These are phyloP conservation scores for Amanita muscaria DNA, from an alignment of 768 basidiomycete species.

Conservation along the genomic window DNA sequence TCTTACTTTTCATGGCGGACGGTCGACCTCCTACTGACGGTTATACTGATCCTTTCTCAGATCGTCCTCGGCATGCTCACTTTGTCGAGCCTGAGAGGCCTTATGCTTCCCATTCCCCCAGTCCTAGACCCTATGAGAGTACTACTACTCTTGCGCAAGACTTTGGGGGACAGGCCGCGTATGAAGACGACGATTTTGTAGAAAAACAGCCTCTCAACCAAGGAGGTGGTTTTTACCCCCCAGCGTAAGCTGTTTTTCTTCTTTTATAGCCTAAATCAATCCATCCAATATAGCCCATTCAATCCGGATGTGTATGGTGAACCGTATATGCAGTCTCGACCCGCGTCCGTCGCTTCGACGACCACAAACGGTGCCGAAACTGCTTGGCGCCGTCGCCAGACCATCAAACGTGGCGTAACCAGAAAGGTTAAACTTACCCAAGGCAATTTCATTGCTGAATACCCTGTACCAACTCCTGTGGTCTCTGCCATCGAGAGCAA, in stretches of 20 bases:
- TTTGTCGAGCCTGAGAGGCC: slow-evolving; percentile 49
- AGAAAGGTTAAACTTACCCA: slow-evolving; percentile 89
- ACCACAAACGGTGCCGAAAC: slow-evolving; percentile 50
- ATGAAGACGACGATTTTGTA: slow-evolving; percentile 59
- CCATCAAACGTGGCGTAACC: slow-evolving; percentile 87
- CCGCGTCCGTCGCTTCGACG: slow-evolving; percentile 40
- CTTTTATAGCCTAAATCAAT: background rate
- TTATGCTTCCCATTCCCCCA: slow-evolving; percentile 25
- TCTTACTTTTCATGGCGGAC: slow-evolving; percentile 29
- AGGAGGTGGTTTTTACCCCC: slow-evolving; percentile 65
- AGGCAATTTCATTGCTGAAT: slow-evolving; percentile 89
- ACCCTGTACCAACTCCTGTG: slow-evolving; percentile 79
- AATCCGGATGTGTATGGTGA: slow-evolving; percentile 62
- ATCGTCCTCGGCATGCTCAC: slow-evolving; percentile 52
- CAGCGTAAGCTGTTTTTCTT: slow-evolving; percentile 38
- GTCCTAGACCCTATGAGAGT: slow-evolving; percentile 48
- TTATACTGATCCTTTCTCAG: slow-evolving; percentile 64
- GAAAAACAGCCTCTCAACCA: slow-evolving; percentile 75
- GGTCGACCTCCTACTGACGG: slow-evolving; percentile 28
- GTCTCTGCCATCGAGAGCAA: slow-evolving; percentile 74
- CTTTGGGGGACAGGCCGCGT: slow-evolving; percentile 33
- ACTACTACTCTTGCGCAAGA: slow-evolving; percentile 46
- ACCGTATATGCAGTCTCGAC: slow-evolving; percentile 46
- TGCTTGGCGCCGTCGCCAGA: slow-evolving; percentile 72
- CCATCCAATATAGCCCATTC: slow-evolving; percentile 29